A percentile compares a stretch with the other conserved stretches of the same genome.
Conservation (phyloP, 2,329 filamentous ascomycete species). For the Cercospora sojina region DNA sequence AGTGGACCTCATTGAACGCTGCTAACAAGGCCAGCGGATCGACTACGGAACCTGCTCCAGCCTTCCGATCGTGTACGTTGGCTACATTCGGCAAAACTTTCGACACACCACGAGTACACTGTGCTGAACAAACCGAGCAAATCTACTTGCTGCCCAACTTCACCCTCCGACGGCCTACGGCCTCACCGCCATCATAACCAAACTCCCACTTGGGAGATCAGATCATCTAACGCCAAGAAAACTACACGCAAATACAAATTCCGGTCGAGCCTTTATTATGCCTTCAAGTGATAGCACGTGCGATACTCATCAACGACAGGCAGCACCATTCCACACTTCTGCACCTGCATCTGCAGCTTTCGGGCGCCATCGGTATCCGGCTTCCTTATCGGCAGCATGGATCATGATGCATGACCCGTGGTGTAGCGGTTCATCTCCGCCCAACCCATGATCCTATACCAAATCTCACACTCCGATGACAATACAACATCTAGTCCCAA, state of each 20-base stretch:
- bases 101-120: background rate
- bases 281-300: background rate
- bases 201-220: background rate
- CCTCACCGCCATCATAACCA: background rate
- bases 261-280: background rate
- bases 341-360: background rate
- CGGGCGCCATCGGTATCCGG: background rate
- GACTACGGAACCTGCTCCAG: background rate
- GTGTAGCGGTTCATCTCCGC: background rate
- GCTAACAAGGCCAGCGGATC: background rate
- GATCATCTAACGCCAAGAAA: background rate
- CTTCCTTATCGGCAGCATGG: background rate
- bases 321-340: background rate
- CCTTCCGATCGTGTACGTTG: background rate
- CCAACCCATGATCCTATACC: background rate
- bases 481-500: background rate
- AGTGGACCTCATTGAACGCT: background rate
- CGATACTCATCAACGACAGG: background rate
- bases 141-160: background rate
- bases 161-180: background rate
- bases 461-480: background rate
- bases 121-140: background rate
- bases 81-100: background rate
- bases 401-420: background rate
- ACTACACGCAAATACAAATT: background rate